Evolutionary conservation across 768 basidiomycete genomes (phyloP).

Genomic region (Agaricus blazei): DNA sequence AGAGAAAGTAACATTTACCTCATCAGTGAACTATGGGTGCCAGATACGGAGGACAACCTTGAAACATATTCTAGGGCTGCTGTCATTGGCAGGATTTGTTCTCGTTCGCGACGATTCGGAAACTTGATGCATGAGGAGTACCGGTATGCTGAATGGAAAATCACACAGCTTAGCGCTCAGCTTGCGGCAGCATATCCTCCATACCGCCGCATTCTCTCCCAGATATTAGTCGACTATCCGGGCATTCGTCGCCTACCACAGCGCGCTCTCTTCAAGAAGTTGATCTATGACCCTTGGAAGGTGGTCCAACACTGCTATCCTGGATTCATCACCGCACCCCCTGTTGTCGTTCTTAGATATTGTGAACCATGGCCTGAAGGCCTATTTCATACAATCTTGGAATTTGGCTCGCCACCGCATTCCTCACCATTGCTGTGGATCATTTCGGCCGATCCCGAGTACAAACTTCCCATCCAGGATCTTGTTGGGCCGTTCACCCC

Average conservation of each 20-base stretch:
- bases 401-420: not conserved
- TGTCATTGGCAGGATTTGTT: not conserved
- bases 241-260: conserved; percentile 15
- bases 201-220: conserved; percentile 14
- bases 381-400: not conserved
- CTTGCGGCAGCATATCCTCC: conserved; percentile 15
- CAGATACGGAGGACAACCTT: not conserved
- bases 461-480: not conserved
- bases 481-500: not conserved
- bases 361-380: not conserved
- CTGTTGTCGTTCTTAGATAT: not conserved
- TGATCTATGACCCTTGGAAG: conserved; percentile 18
- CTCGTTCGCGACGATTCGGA: not conserved
- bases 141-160: conserved; percentile 10
- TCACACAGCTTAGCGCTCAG: not conserved
- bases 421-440: not conserved
- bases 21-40: not conserved
- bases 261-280: conserved; percentile 15
- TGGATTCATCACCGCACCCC: not conserved
- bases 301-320: conserved; percentile 8
- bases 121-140: too few relatives aligned
- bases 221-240: conserved; percentile 15
- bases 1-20: not conserved
- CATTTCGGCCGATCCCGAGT: not conserved
- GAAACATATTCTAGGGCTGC: not conserved